Conservation (phyloP, 164 flowering plant species). For the Akebia trifoliata region DNA sequence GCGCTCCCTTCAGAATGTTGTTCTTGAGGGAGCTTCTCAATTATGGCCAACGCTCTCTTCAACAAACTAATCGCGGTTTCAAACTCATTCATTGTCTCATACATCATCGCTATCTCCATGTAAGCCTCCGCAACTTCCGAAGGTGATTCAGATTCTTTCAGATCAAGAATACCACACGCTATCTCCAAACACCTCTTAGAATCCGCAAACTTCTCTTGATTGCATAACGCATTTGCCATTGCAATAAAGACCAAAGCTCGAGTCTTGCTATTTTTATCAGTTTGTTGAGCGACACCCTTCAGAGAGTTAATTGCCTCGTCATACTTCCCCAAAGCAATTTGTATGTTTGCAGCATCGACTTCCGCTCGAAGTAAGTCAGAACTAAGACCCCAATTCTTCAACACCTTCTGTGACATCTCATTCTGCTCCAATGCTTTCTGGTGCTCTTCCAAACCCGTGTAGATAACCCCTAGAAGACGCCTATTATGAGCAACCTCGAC, state of each 20-base stretch:
- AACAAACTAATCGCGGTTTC: constrained; percentile 73
- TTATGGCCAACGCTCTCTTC: constrained; percentile 54
- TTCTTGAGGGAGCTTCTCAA: constrained; percentile 78
- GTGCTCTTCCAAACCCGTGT: constrained; percentile 79
- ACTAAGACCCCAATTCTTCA: constrained; percentile 69
- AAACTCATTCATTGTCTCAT: constrained; percentile 71
- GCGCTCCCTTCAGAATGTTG: constrained; percentile 78
- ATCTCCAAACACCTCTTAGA: constrained; percentile 70
- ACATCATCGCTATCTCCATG: constrained; percentile 72
- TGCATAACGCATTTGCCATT: constrained; percentile 76
- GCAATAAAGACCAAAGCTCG: constrained; percentile 63
- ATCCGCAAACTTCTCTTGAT: constrained; percentile 62
- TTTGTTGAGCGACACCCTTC: constrained; percentile 57
- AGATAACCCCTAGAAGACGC: constrained; percentile 75
- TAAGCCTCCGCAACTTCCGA: constrained; percentile 72
- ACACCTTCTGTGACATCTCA: constrained; percentile 55
- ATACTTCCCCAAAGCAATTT: constrained; percentile 73
- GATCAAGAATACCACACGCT: constrained; percentile 64
- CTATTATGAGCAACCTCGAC: constrained; percentile 90
- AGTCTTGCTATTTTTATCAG: constrained; percentile 72
- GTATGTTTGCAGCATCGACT: constrained; percentile 85
- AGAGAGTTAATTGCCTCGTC: constrained; percentile 67
- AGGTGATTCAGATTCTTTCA: constrained; percentile 51
- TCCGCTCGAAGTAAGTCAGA: constrained; percentile 76
- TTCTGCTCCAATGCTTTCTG: constrained; percentile 84